Conservation (phyloP, 139 green algal genomes). For the Chlamydomonas schloesseri region DNA sequence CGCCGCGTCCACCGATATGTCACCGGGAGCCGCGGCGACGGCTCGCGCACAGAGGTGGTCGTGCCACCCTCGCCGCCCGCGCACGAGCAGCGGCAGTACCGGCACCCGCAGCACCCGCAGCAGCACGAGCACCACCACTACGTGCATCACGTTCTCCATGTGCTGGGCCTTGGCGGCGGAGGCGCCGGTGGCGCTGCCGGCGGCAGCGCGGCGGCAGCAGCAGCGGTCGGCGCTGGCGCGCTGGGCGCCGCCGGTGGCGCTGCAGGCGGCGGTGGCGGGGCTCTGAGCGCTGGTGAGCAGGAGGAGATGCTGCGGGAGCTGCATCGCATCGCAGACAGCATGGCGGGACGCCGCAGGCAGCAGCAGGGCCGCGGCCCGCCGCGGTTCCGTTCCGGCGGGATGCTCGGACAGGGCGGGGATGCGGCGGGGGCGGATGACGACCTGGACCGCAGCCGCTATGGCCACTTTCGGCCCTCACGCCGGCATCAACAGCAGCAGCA, state of each 20-base stretch:
- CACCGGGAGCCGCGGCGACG: background rate
- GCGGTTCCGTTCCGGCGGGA: background rate
- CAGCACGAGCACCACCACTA: background rate
- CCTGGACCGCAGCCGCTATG: too few species aligned
- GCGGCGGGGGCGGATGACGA: too few species aligned
- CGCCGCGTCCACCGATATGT: conserved; percentile 7
- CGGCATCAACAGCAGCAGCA: background rate
- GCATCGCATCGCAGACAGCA: conserved; percentile 22
- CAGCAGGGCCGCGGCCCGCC: background rate
- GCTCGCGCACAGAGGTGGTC: background rate
- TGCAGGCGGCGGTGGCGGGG: too few species aligned
- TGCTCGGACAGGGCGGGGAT: background rate
- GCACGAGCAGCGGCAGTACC: background rate
- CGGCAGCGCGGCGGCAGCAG: background rate
- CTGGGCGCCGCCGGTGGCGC: too few species aligned
- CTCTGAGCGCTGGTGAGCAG: background rate
- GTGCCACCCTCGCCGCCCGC: background rate
- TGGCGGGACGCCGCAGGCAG: background rate
- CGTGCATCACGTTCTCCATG: background rate
- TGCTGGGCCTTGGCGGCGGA: background rate
- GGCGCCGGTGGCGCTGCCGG: background rate
- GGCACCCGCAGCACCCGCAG: background rate
- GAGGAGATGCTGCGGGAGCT: background rate
- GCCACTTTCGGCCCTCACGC: background rate
- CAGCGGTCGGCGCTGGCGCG: background rate